A percentile compares a stretch with the other conserved stretches of the same genome.
These are phyloP conservation scores for Talaromyces nanjingensis DNA, from an alignment of 495 filamentous ascomycete genomes.

Conservation along the genomic window DNA sequence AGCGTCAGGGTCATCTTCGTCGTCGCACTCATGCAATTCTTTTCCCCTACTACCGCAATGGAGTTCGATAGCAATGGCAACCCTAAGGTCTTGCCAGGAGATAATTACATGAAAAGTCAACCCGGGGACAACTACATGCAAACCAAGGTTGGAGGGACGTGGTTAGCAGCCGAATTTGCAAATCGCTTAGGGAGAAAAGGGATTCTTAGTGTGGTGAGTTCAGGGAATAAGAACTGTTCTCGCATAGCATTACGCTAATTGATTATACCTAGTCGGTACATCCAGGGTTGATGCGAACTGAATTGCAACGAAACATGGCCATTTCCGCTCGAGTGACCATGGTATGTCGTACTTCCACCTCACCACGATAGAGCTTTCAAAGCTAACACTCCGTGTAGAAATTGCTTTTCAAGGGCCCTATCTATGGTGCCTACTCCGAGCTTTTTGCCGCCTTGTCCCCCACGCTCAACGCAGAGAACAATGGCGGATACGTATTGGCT, in stretches of 20 bases:
- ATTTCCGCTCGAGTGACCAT: background rate
- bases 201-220: constrained; percentile 13
- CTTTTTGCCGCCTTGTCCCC: constrained; percentile 14
- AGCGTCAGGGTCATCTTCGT: constrained; percentile 27
- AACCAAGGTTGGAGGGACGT: constrained; percentile 34
- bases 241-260: background rate
- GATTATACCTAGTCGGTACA: constrained; percentile 9
- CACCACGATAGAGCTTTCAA: background rate
- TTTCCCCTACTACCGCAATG: background rate
- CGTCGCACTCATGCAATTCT: constrained; percentile 11
- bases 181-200: constrained; percentile 9
- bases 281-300: constrained; percentile 13
- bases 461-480: constrained; percentile 7
- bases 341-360: background rate
- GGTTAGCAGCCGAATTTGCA: constrained; percentile 28
- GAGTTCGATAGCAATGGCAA: background rate
- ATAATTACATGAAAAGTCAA: background rate
- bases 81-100: background rate
- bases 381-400: background rate
- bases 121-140: constrained; percentile 23
- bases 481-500: constrained; percentile 9
- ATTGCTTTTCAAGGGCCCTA: constrained; percentile 8
- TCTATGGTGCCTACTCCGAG: constrained; percentile 17
- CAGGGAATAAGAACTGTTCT: background rate
- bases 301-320: constrained; percentile 12